These are phyloP conservation scores for Fusarium pilosicola DNA, from an alignment of 2,329 filamentous ascomycete genomes.

Conservation along the genomic window DNA sequence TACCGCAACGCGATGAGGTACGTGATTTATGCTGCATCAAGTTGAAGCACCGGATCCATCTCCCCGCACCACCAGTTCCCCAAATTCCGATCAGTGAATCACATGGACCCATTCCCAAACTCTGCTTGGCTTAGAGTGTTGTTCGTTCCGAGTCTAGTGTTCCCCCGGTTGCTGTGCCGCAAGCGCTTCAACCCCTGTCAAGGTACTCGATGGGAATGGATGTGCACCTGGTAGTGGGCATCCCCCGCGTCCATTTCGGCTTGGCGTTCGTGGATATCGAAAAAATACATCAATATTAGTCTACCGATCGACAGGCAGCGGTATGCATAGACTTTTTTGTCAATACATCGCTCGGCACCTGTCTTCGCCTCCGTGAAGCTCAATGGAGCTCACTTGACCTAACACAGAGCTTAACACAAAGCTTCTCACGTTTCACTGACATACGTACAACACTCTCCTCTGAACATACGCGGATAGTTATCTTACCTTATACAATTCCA, in stretches of 20 bases:
- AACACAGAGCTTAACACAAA: slow-evolving; percentile 30
- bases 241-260: slow-evolving; percentile 33
- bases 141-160: slow-evolving; percentile 23
- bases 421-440: slow-evolving; percentile 27
- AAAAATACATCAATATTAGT: not conserved
- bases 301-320: not conserved
- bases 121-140: slow-evolving; percentile 16
- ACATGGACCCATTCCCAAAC: slow-evolving; percentile 23
- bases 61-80: slow-evolving; percentile 25
- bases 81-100: slow-evolving; percentile 27
- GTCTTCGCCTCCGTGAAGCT: slow-evolving; percentile 8
- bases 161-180: slow-evolving; percentile 29
- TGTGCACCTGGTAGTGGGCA: slow-evolving; percentile 5
- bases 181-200: slow-evolving; percentile 27
- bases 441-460: slow-evolving; percentile 8
- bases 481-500: slow-evolving; percentile 2
- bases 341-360: slow-evolving; percentile 1
- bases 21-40: slow-evolving; percentile 6
- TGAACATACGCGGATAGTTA: slow-evolving; percentile 8
- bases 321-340: slow-evolving; percentile 8
- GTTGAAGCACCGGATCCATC: slow-evolving; percentile 12
- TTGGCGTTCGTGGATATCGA: slow-evolving; percentile 12
- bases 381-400: slow-evolving; percentile 33
- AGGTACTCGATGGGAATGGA: slow-evolving; percentile 22
- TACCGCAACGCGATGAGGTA: slow-evolving; percentile 27